A percentile compares a stretch with the other conserved stretches of the same genome.
Evolutionary conservation across 208 protist species (phyloP).

Genomic region (Crithidia sp.): DNA sequence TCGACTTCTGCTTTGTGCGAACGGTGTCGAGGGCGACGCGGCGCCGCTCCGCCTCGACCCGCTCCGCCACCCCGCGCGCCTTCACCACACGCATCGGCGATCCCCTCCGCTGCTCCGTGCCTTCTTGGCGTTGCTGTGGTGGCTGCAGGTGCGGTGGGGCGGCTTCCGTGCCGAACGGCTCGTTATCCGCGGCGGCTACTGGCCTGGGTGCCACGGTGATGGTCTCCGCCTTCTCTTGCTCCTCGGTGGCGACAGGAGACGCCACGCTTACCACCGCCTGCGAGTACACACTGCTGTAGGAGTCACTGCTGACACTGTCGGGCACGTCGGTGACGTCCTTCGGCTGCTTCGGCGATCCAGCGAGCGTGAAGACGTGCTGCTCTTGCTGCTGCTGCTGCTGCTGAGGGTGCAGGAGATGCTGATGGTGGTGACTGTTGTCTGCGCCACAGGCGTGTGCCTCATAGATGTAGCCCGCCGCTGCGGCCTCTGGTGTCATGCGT

Average conservation of each 20-base stretch:
- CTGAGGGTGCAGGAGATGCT: not conserved
- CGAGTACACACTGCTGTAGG: constrained; percentile 2
- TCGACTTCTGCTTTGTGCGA: constrained; percentile 30
- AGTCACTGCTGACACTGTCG: not conserved
- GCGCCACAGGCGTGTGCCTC: not conserved
- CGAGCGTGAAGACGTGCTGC: not conserved
- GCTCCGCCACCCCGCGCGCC: constrained; percentile 5
- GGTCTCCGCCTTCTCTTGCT: not conserved
- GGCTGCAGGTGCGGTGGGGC: too few species aligned
- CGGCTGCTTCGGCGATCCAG: not conserved
- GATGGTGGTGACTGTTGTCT: not conserved
- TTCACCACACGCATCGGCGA: not conserved
- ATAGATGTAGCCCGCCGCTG: constrained; percentile 28
- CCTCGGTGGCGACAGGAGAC: constrained; percentile 8
- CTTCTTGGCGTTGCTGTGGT: too few species aligned
- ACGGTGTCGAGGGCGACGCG: constrained; percentile 26
- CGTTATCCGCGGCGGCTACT: too few species aligned
- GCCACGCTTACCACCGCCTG: constrained; percentile 18
- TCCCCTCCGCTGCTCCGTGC: not conserved
- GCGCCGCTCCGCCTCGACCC: constrained; percentile 15
- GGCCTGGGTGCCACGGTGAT: too few species aligned
- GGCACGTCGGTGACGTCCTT: not conserved
- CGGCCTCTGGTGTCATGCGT: constrained; percentile 28
- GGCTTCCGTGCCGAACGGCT: too few species aligned
- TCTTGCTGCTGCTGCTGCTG: not conserved